Conservation (phyloP, 768 basidiomycete genomes). For the Dioszegia crocea region DNA sequence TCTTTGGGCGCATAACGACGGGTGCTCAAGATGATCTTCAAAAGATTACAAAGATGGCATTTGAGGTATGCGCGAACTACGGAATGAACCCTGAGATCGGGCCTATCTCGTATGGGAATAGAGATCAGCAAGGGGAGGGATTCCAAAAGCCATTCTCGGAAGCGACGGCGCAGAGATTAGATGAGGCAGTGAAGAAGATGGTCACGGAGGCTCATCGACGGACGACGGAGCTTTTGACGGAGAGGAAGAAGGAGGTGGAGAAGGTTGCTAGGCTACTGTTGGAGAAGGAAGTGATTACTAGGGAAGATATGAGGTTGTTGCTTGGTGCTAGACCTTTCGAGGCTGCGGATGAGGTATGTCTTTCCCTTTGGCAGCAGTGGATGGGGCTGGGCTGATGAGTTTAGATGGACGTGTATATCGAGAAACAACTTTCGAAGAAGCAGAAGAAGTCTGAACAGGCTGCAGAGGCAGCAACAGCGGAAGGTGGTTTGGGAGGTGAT, state of each 20-base stretch:
- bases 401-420: constrained; percentile 98
- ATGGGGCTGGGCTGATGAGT: constrained; percentile 54
- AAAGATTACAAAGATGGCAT: constrained; percentile 97
- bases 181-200: constrained; percentile 82
- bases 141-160: constrained; percentile 99
- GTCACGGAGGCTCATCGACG: constrained; percentile 80
- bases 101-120: constrained; percentile 92
- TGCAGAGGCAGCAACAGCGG: background rate
- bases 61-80: constrained; percentile 84
- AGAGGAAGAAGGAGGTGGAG: constrained; percentile 81
- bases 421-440: constrained; percentile 51
- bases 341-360: constrained; percentile 19
- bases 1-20: constrained; percentile 90
- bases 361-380: constrained; percentile 51
- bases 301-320: constrained; percentile 57
- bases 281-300: constrained; percentile 92
- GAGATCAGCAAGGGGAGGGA: constrained; percentile 71
- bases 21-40: constrained; percentile 97
- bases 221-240: constrained; percentile 72
- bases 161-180: constrained; percentile 91
- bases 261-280: constrained; percentile 84
- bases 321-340: constrained; percentile 35
- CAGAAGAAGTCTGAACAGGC: constrained; percentile 18
- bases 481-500: background rate
- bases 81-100: constrained; percentile 95